phyloP scores from a whole-genome alignment of 805 yeast species.

The Yamadazyma tumulicola region DNA sequence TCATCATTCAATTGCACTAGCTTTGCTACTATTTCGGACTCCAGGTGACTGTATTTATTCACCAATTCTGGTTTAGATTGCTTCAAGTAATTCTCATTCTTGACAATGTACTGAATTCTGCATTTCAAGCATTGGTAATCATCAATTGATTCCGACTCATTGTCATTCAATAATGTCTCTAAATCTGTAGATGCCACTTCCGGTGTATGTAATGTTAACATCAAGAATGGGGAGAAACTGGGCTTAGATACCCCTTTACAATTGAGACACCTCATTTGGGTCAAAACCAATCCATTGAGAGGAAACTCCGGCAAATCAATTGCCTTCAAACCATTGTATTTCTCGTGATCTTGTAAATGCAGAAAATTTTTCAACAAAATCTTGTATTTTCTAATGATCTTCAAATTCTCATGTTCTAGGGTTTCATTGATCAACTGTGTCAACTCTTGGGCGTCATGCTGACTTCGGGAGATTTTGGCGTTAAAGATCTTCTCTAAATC shows the following conservation, averaged over 20 bases:
- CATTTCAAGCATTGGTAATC: conserved; percentile 81
- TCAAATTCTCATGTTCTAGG: conserved; percentile 59
- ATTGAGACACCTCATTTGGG: conserved; percentile 64
- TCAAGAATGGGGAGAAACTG: conserved; percentile 57
- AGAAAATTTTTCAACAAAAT: conserved; percentile 7
- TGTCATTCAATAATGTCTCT: conserved; percentile 50
- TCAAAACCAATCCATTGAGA: conserved; percentile 62
- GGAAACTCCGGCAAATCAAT: conserved; percentile 63
- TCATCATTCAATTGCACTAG: conserved; percentile 34
- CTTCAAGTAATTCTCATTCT: conserved; percentile 24
- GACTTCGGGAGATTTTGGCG: conserved; percentile 68
- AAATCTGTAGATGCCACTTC: conserved; percentile 45
- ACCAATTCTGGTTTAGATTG: conserved; percentile 24
- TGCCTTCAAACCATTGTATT: conserved; percentile 14
- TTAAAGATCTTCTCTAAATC: conserved; percentile 70
- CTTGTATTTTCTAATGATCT: conserved; percentile 33
- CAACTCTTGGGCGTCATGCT: conserved; percentile 95
- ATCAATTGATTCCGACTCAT: conserved; percentile 65
- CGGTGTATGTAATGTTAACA: conserved; percentile 76
- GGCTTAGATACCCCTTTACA: conserved; percentile 65
- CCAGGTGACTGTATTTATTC: conserved; percentile 20
- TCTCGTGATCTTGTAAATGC: conserved; percentile 1
- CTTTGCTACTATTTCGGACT: conserved; percentile 23
- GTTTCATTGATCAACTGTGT: conserved; percentile 79
- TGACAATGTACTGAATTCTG: conserved; percentile 35